Conservation (phyloP, 306 rosid genomes). For the Argentina anserina region DNA sequence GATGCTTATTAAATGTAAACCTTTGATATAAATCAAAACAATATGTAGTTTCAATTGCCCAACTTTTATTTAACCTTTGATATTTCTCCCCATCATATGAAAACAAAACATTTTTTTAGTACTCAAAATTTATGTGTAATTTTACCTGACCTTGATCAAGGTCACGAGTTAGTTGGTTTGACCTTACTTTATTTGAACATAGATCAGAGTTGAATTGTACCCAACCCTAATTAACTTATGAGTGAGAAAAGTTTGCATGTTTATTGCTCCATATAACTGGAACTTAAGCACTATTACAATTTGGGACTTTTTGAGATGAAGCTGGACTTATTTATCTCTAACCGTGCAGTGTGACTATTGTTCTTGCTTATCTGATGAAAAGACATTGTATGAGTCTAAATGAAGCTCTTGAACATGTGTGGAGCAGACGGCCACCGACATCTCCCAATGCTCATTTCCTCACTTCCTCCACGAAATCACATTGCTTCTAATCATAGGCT, state of each 20-base stretch:
- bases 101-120: not conserved
- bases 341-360: constrained; percentile 65
- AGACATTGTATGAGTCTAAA: constrained; percentile 53
- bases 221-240: not conserved
- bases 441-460: constrained; percentile 61
- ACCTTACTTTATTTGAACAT: not conserved
- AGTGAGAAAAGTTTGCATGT: too few relatives aligned
- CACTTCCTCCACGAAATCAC: too few relatives aligned
- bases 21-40: not conserved
- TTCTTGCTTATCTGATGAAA: constrained; percentile 85
- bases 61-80: not conserved
- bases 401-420: constrained; percentile 66
- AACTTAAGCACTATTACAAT: not conserved
- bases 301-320: not conserved
- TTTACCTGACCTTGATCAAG: not conserved
- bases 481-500: too few relatives aligned
- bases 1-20: not conserved
- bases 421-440: constrained; percentile 51
- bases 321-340: constrained; percentile 5
- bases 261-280: not conserved
- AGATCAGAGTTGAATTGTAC: not conserved
- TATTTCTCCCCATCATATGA: not conserved
- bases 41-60: not conserved
- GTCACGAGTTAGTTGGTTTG: not conserved
- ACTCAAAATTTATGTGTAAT: not conserved